Conservation (phyloP, 805 yeast species). For the Cyberlindnera lachancei region DNA sequence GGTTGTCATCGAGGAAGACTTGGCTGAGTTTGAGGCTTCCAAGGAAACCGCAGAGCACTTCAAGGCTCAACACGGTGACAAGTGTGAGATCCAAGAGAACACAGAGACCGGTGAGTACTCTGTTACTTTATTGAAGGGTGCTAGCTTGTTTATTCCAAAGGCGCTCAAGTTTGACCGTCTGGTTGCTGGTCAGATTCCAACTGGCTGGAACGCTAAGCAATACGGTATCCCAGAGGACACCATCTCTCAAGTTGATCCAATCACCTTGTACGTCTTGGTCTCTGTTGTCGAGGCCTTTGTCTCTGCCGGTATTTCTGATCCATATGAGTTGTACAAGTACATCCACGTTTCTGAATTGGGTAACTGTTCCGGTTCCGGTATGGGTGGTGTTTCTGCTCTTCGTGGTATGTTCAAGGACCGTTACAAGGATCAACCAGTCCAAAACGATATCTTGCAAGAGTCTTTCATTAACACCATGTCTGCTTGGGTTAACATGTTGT, state of each 20-base stretch:
- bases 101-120: constrained; percentile 89
- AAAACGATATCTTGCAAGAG: constrained; percentile 95
- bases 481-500: constrained; percentile 99
- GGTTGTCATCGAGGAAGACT: constrained; percentile 91
- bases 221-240: constrained; percentile 95
- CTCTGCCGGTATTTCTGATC: constrained; percentile 93
- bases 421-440: constrained; percentile 87
- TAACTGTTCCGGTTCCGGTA: constrained; percentile 99
- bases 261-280: constrained; percentile 87
- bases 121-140: constrained; percentile 88
- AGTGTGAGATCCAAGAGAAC: constrained; percentile 84
- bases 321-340: constrained; percentile 96
- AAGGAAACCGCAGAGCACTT: constrained; percentile 94
- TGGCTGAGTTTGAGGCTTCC: constrained; percentile 92
- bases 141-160: constrained; percentile 84
- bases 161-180: constrained; percentile 58
- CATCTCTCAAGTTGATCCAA: constrained; percentile 90
- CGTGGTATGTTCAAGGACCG: constrained; percentile 98
- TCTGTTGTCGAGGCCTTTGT: constrained; percentile 93
- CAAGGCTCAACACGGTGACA: constrained; percentile 88
- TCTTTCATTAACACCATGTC: constrained; percentile 98
- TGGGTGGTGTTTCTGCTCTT: constrained; percentile 98
- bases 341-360: constrained; percentile 98
- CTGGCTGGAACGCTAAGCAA: constrained; percentile 94
- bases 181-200: constrained; percentile 82